phyloP scores from a whole-genome alignment of 2,329 filamentous ascomycete species.

The Pestalotiopsis sp. region DNA sequence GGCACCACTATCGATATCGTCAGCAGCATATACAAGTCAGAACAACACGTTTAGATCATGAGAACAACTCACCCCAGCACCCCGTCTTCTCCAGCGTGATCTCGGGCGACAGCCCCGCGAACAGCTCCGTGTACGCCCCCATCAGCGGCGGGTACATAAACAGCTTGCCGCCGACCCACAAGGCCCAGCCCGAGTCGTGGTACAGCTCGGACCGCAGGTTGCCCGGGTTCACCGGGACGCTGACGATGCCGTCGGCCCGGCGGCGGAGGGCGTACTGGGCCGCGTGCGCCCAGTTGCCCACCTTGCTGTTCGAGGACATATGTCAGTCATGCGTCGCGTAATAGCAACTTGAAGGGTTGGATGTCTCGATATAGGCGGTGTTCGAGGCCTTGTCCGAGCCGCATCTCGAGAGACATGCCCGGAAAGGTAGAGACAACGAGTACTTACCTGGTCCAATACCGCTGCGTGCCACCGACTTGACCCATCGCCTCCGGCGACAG shows the following conservation, averaged over 20 bases:
- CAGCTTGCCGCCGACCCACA: background rate
- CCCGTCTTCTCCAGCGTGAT: background rate
- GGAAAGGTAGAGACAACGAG: too few relatives aligned
- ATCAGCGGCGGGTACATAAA: background rate
- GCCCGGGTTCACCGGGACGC: conserved; percentile 2
- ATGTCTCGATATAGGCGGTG: too few relatives aligned
- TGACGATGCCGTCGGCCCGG: background rate
- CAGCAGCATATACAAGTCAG: too few relatives aligned
- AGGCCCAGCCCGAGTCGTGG: background rate
- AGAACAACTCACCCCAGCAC: background rate
- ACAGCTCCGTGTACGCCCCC: background rate
- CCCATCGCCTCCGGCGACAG: too few relatives aligned
- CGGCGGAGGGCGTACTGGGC: background rate
- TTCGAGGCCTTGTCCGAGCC: too few relatives aligned
- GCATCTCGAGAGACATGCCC: conserved; percentile 16
- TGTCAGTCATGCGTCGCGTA: conserved; percentile 13
- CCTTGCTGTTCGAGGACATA: background rate
- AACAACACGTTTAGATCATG: background rate
- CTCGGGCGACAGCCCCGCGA: background rate
- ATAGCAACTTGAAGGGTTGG: too few relatives aligned
- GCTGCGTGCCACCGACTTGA: too few relatives aligned
- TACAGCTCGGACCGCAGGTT: background rate
- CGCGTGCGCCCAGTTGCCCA: background rate
- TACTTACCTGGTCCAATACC: too few relatives aligned
- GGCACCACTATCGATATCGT: too few relatives aligned